A percentile compares a stretch with the other conserved stretches of the same genome.
Evolutionary conservation across 176 grass and related monocot species (phyloP).

Genomic region (Carex littledalei): DNA sequence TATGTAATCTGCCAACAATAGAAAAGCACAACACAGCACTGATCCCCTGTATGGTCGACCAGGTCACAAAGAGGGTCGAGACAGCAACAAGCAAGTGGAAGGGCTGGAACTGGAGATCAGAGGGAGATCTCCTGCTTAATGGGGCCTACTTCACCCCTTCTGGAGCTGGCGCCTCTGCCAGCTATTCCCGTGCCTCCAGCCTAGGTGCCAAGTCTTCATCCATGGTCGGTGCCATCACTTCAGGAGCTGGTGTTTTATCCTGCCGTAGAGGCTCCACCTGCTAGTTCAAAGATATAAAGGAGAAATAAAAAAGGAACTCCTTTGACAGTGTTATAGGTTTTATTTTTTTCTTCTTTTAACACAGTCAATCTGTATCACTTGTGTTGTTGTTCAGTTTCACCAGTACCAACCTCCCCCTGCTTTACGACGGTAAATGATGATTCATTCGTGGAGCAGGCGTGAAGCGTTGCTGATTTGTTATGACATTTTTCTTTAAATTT

Average conservation of each 20-base stretch:
- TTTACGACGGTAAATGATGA: constrained; percentile 20
- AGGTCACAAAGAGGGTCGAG: constrained; percentile 79
- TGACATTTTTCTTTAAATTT: constrained; percentile 6
- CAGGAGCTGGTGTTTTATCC: constrained; percentile 35
- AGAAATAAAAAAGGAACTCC: constrained; percentile 24
- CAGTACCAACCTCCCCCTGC: constrained; percentile 83
- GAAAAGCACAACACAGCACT: background rate
- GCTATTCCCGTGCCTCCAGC: constrained; percentile 75
- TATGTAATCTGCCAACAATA: background rate
- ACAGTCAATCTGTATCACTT: constrained; percentile 18
- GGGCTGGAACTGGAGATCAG: constrained; percentile 88
- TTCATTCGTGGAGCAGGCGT: constrained; percentile 55
- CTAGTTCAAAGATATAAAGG: constrained; percentile 52
- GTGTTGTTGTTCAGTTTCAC: constrained; percentile 36
- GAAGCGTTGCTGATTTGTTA: constrained; percentile 90
- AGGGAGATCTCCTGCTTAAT: constrained; percentile 70
- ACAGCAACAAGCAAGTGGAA: constrained; percentile 44
- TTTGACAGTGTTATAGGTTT: constrained; percentile 43
- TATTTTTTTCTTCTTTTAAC: constrained; percentile 24
- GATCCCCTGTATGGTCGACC: background rate
- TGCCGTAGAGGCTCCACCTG: constrained; percentile 46
- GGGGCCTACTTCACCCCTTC: constrained; percentile 84
- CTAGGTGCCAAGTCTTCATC: constrained; percentile 84
- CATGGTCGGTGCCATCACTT: constrained; percentile 74
- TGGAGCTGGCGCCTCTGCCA: constrained; percentile 59